These are phyloP conservation scores for Fusarium scirpi DNA, from an alignment of 2,329 filamentous ascomycete species.

Conservation along the genomic window DNA sequence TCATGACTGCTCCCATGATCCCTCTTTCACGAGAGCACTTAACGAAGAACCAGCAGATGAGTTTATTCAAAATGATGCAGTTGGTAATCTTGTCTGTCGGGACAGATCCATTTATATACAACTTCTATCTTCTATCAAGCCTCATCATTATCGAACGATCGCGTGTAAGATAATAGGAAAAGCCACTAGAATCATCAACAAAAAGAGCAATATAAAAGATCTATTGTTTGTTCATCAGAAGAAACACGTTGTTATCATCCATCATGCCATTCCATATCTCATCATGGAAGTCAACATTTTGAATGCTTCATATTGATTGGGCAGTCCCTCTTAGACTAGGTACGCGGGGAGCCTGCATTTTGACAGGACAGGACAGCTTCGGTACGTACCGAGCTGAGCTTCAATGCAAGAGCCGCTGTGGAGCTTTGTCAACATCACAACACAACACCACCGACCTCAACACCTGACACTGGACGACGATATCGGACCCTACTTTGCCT, in stretches of 20 bases:
- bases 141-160: background rate
- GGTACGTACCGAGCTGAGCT: slow-evolving; percentile 40
- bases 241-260: too few species aligned
- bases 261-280: background rate
- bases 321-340: background rate
- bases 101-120: background rate
- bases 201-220: background rate
- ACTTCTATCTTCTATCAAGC: background rate
- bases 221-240: background rate
- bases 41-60: background rate
- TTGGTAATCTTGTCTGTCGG: too few species aligned
- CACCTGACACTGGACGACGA: slow-evolving; percentile 14
- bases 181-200: background rate
- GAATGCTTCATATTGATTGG: slow-evolving; percentile 13
- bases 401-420: slow-evolving; percentile 39
- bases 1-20: slow-evolving; percentile 3
- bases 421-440: slow-evolving; percentile 41
- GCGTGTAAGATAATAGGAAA: background rate
- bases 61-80: too few species aligned
- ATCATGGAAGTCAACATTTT: background rate
- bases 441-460: slow-evolving; percentile 32
- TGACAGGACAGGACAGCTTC: slow-evolving; percentile 14
- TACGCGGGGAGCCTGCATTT: slow-evolving; percentile 34
- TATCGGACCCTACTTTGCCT: slow-evolving; percentile 6
- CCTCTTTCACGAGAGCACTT: too few species aligned